Conservation (phyloP, 2,329 filamentous ascomycete genomes). For the Aspergillus piperis region DNA sequence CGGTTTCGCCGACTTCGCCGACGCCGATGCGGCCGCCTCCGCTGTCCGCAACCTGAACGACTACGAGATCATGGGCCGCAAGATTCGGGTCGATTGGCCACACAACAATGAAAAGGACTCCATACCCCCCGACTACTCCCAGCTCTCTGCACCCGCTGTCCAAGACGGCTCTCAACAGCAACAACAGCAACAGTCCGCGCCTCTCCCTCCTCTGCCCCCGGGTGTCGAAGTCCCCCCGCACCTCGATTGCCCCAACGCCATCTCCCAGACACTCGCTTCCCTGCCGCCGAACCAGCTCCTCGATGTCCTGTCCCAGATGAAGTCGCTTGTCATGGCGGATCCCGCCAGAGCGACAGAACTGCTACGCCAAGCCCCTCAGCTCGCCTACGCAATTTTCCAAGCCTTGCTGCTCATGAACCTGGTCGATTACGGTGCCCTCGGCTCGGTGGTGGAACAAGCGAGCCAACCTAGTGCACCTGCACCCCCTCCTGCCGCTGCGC, state of each 20-base stretch:
- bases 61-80: conserved; percentile 90
- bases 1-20: conserved; percentile 93
- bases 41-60: conserved; percentile 95
- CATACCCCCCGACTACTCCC: conserved; percentile 51
- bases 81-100: conserved; percentile 92
- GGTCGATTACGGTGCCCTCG: conserved; percentile 80
- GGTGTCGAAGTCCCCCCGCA: conserved; percentile 82
- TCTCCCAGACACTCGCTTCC: conserved; percentile 85
- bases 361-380: conserved; percentile 83
- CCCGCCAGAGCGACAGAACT: conserved; percentile 83
- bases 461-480: conserved; percentile 44
- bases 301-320: conserved; percentile 93
- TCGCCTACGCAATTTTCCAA: conserved; percentile 94
- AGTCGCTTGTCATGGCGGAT: conserved; percentile 78
- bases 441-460: conserved; percentile 72
- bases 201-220: conserved; percentile 77
- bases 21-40: conserved; percentile 86
- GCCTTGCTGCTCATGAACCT: conserved; percentile 89
- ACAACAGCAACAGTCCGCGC: conserved; percentile 42
- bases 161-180: not conserved
- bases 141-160: not conserved
- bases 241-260: conserved; percentile 82
- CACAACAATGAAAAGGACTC: conserved; percentile 82
- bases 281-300: conserved; percentile 86
- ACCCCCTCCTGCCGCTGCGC: conserved; percentile 35